phyloP scores from a whole-genome alignment of 805 yeast species.

The Wickerhamomyces strasburgensis region DNA sequence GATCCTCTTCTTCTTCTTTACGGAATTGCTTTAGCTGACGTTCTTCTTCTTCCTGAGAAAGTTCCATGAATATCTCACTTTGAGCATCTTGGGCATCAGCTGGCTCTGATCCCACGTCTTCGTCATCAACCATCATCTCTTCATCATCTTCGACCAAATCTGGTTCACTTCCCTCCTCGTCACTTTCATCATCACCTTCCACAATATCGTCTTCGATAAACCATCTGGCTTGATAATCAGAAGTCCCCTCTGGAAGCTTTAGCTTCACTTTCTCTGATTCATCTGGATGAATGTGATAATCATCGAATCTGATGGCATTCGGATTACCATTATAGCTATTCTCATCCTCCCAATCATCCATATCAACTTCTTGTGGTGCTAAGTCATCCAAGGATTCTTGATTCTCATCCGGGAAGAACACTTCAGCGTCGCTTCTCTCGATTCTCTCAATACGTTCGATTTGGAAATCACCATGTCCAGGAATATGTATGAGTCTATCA shows the following conservation, averaged over 20 bases:
- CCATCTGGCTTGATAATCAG: slow-evolving; percentile 81
- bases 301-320: slow-evolving; percentile 33
- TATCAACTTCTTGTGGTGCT: slow-evolving; percentile 48
- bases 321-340: slow-evolving; percentile 26
- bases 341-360: slow-evolving; percentile 38
- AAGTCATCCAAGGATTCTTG: slow-evolving; percentile 59
- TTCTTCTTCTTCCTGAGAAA: slow-evolving; percentile 78
- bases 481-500: slow-evolving; percentile 76
- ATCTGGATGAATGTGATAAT: slow-evolving; percentile 35
- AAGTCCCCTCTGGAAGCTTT: slow-evolving; percentile 68
- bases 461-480: slow-evolving; percentile 87
- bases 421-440: slow-evolving; percentile 25
- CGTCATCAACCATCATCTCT: slow-evolving; percentile 24
- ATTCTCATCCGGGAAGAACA: slow-evolving; percentile 32
- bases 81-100: slow-evolving; percentile 29
- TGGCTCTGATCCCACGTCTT: slow-evolving; percentile 28
- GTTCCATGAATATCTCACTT: slow-evolving; percentile 63
- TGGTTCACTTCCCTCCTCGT: slow-evolving; percentile 20
- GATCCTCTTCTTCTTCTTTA: slow-evolving; percentile 69
- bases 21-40: slow-evolving; percentile 69
- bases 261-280: slow-evolving; percentile 35
- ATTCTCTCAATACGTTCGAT: slow-evolving; percentile 60
- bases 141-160: slow-evolving; percentile 18
- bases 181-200: slow-evolving; percentile 21
- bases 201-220: slow-evolving; percentile 50